Evolutionary conservation across 345 rosid genomes (phyloP).

Genomic region (Eucalyptus sp.): DNA sequence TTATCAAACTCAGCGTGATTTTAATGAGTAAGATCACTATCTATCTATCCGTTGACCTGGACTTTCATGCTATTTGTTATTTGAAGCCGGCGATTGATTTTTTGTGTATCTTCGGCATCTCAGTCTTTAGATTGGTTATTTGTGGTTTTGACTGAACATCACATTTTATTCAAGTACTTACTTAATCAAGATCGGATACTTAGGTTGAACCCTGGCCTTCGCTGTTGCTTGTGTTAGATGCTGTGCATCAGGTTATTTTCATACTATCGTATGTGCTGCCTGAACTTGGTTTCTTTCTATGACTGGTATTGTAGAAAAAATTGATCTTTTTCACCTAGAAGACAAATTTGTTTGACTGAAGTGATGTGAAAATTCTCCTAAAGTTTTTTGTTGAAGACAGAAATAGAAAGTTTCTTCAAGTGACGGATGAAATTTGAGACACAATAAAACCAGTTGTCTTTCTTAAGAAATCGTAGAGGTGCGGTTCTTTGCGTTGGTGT

Average conservation of each 20-base stretch:
- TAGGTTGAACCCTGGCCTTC: neutral
- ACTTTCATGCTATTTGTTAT: neutral
- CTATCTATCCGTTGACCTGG: neutral
- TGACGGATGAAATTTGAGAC: neutral
- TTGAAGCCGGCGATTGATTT: neutral
- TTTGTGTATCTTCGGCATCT: neutral
- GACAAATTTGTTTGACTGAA: neutral
- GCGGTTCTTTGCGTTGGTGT: neutral
- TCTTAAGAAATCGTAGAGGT: neutral
- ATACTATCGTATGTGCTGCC: neutral
- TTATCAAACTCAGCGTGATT: conserved; percentile 65
- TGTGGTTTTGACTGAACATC: neutral
- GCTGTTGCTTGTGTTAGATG: neutral
- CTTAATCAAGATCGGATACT: neutral
- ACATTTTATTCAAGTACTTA: neutral
- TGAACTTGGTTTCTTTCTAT: neutral
- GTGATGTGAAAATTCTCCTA: neutral
- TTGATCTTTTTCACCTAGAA: neutral
- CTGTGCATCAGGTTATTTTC: neutral
- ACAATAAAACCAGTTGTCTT: neutral
- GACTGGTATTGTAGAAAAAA: neutral
- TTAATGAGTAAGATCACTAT: conserved; percentile 57
- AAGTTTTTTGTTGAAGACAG: neutral
- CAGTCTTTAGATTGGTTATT: neutral
- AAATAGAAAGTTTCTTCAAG: neutral